Evolutionary conservation across 2,329 filamentous ascomycete genomes (phyloP).

Genomic region (Colletotrichum musae): DNA sequence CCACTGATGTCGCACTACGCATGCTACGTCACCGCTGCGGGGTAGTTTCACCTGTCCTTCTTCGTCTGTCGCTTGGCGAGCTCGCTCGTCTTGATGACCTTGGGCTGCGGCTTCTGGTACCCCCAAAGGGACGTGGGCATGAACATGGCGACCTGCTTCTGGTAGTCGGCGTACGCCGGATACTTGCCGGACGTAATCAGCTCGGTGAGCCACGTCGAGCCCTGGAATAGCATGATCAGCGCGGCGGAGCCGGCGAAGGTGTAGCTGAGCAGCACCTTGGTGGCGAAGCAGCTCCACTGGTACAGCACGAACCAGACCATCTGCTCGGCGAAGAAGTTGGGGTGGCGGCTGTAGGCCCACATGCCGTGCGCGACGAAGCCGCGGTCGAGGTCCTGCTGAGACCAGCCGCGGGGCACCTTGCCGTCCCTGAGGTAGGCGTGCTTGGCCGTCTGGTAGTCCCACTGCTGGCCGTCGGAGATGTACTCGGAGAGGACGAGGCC

Average conservation of each 20-base stretch:
- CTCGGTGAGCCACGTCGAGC: slow-evolving; percentile 91
- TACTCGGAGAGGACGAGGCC: slow-evolving; percentile 76
- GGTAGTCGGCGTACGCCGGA: slow-evolving; percentile 88
- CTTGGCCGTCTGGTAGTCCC: slow-evolving; percentile 90
- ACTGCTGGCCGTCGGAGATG: slow-evolving; percentile 93
- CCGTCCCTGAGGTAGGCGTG: slow-evolving; percentile 79
- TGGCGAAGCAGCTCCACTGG: slow-evolving; percentile 86
- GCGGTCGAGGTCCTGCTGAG: slow-evolving; percentile 84
- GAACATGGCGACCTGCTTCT: slow-evolving; percentile 86
- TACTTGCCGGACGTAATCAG: slow-evolving; percentile 86
- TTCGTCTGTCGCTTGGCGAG: slow-evolving; percentile 61
- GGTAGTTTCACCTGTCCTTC: slow-evolving; percentile 50
- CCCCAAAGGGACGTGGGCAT: slow-evolving; percentile 71
- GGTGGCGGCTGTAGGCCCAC: slow-evolving; percentile 91
- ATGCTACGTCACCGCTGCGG: too few species aligned
- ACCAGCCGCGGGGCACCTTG: slow-evolving; percentile 76
- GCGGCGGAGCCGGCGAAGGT: slow-evolving; percentile 77
- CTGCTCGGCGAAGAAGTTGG: slow-evolving; percentile 96
- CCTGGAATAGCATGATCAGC: slow-evolving; percentile 88
- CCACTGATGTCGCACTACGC: too few species aligned
- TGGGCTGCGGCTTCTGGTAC: slow-evolving; percentile 61
- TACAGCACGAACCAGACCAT: slow-evolving; percentile 90
- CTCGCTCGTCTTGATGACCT: slow-evolving; percentile 66
- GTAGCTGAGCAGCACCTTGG: slow-evolving; percentile 83
- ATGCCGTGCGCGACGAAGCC: slow-evolving; percentile 89